Percentiles rank a stretch among this genome's conserved stretches.
phyloP scores from a whole-genome alignment of 257 asterid species.

The Gentiana dahurica region DNA sequence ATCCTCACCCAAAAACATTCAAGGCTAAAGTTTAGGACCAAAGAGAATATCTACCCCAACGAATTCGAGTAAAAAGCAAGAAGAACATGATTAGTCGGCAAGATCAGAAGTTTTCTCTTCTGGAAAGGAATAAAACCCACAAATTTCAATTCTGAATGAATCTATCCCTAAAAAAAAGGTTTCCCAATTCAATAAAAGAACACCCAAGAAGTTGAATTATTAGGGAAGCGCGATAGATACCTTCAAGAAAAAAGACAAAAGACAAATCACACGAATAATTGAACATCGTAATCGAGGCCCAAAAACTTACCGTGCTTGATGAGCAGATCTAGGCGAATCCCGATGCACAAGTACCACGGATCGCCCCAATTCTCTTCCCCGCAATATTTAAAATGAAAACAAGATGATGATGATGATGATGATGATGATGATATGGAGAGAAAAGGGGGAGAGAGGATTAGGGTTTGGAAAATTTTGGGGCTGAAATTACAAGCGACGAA shows the following conservation, averaged over 20 bases:
- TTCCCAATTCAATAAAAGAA: background rate
- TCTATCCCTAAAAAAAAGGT: too few relatives aligned
- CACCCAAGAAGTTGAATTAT: conserved; percentile 10
- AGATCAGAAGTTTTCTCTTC: too few relatives aligned
- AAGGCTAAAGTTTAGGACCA: too few relatives aligned
- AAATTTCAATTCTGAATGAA: too few relatives aligned
- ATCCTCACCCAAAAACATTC: too few relatives aligned
- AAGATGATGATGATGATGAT: background rate
- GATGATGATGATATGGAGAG: background rate
- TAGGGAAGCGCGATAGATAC: too few relatives aligned
- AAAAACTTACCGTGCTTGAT: conserved; percentile 7
- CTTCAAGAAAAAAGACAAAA: background rate
- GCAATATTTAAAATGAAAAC: background rate
- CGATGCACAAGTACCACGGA: background rate
- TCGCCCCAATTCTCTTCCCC: conserved; percentile 1
- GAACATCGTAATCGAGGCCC: conserved; percentile 2
- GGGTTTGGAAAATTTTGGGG: conserved; percentile 14
- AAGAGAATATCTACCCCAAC: too few relatives aligned
- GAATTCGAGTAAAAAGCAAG: too few relatives aligned
- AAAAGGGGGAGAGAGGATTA: background rate
- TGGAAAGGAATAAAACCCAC: too few relatives aligned
- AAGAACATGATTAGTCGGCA: too few relatives aligned
- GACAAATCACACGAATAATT: background rate
- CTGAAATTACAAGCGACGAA: conserved; percentile 11
- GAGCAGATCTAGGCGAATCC: conserved; percentile 19